These are phyloP conservation scores for Pseudogymnoascus sp. DNA, from an alignment of 2,329 filamentous ascomycete species.

Conservation along the genomic window DNA sequence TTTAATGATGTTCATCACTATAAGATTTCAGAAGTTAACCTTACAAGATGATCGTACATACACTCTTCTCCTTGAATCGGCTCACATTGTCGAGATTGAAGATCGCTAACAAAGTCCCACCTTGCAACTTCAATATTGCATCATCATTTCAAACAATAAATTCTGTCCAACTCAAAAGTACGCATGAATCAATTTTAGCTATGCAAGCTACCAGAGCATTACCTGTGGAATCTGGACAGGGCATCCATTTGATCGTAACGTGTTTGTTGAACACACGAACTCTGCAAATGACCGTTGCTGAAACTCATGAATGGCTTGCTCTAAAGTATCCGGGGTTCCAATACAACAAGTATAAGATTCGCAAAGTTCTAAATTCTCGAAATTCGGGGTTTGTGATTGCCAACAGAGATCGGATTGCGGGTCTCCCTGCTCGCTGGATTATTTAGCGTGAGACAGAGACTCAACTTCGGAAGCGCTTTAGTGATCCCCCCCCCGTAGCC, in stretches of 20 bases:
- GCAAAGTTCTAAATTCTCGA: not conserved
- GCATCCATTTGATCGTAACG: not conserved
- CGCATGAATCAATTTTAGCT: not conserved
- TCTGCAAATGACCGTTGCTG: not conserved
- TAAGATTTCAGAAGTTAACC: too few relatives aligned
- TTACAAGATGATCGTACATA: too few relatives aligned
- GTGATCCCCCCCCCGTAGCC: not conserved
- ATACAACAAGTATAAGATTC: not conserved
- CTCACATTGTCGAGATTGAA: not conserved
- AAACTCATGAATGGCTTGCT: not conserved
- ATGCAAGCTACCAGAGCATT: not conserved
- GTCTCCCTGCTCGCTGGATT: not conserved
- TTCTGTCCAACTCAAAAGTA: not conserved
- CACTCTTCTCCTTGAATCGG: too few relatives aligned
- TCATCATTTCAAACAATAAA: too few relatives aligned
- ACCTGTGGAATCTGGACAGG: not conserved
- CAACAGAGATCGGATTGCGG: not conserved
- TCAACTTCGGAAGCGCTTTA: not conserved
- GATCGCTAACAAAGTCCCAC: too few relatives aligned
- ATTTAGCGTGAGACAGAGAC: too few relatives aligned
- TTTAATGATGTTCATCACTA: too few relatives aligned
- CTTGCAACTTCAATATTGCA: too few relatives aligned
- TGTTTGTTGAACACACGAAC: not conserved
- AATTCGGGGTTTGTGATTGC: not conserved
- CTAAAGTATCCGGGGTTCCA: not conserved